Evolutionary conservation across 2,329 filamentous ascomycete species (phyloP).

Genomic region (Fusarium scirpi): DNA sequence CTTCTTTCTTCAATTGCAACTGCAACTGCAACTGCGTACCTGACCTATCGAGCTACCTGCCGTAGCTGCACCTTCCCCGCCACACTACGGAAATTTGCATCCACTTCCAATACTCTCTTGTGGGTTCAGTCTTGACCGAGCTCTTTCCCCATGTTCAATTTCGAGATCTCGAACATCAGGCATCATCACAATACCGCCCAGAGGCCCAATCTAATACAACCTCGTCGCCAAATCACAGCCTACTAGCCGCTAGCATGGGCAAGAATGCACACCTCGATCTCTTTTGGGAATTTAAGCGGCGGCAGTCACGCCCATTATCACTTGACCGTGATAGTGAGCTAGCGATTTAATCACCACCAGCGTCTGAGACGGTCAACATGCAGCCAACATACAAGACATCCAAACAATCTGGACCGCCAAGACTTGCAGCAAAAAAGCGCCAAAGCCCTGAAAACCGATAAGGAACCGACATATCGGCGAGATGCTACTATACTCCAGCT

Average conservation of each 20-base stretch:
- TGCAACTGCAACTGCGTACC: constrained; percentile 3
- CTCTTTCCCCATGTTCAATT: constrained; percentile 17
- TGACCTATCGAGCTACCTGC: constrained; percentile 8
- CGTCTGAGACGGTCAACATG: constrained; percentile 19
- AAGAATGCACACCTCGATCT: constrained; percentile 15
- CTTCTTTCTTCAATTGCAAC: not conserved
- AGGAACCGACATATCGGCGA: constrained; percentile 19
- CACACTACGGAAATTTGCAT: constrained; percentile 27
- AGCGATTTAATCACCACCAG: constrained; percentile 31
- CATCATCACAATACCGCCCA: constrained; percentile 28
- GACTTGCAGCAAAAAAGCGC: constrained; percentile 2
- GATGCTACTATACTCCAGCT: constrained; percentile 18
- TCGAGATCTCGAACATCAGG: constrained; percentile 30
- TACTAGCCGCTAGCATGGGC: constrained; percentile 7
- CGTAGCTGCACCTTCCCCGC: constrained; percentile 37
- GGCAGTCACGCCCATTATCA: constrained; percentile 30
- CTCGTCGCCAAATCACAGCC: constrained; percentile 7
- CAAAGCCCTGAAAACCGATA: constrained; percentile 29
- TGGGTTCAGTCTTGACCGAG: constrained; percentile 17
- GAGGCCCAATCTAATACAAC: constrained; percentile 12
- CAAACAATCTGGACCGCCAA: constrained; percentile 17
- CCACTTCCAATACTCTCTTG: constrained; percentile 25
- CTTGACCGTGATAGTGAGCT: constrained; percentile 29
- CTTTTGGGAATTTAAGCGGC: constrained; percentile 1
- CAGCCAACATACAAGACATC: constrained; percentile 40